Percentiles rank a stretch among this genome's conserved stretches.
phyloP scores from a whole-genome alignment of 2,329 filamentous ascomycete species.

The Claviceps citrina region DNA sequence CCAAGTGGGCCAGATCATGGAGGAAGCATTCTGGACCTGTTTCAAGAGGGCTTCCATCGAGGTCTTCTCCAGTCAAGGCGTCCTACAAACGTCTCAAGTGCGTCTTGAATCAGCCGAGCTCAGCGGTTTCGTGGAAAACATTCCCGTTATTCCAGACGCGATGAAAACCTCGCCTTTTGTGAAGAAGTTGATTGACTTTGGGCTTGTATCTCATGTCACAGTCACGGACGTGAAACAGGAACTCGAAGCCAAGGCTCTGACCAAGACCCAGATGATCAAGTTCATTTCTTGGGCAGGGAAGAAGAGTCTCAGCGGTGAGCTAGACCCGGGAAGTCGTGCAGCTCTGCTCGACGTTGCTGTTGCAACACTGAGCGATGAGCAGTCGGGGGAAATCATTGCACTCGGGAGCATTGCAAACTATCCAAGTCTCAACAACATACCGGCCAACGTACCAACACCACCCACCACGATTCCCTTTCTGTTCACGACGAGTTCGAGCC shows the following conservation, averaged over 20 bases:
- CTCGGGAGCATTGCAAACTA: constrained; percentile 63
- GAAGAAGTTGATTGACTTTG: constrained; percentile 65
- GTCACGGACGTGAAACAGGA: constrained; percentile 74
- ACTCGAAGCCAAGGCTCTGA: constrained; percentile 67
- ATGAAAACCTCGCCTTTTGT: constrained; percentile 64
- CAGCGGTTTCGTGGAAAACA: constrained; percentile 65
- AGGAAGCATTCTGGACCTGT: constrained; percentile 92
- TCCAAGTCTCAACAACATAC: constrained; percentile 62
- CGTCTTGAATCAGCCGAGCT: constrained; percentile 56
- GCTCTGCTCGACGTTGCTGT: constrained; percentile 66
- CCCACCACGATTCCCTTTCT: constrained; percentile 68
- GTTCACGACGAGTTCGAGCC: constrained; percentile 57
- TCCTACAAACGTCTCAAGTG: constrained; percentile 70
- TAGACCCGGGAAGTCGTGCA: constrained; percentile 52
- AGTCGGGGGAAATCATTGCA: constrained; percentile 56
- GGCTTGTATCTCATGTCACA: constrained; percentile 74
- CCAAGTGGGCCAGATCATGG: constrained; percentile 71
- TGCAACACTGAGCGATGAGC: constrained; percentile 49
- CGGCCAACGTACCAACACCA: constrained; percentile 66
- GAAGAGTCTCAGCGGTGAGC: constrained; percentile 54
- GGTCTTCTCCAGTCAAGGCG: constrained; percentile 72
- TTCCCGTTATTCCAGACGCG: constrained; percentile 69
- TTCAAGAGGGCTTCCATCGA: constrained; percentile 72
- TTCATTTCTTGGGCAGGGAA: constrained; percentile 74
- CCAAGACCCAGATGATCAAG: constrained; percentile 59